Evolutionary conservation across 495 filamentous ascomycete genomes (phyloP).

Genomic region (Podospora anserina): DNA sequence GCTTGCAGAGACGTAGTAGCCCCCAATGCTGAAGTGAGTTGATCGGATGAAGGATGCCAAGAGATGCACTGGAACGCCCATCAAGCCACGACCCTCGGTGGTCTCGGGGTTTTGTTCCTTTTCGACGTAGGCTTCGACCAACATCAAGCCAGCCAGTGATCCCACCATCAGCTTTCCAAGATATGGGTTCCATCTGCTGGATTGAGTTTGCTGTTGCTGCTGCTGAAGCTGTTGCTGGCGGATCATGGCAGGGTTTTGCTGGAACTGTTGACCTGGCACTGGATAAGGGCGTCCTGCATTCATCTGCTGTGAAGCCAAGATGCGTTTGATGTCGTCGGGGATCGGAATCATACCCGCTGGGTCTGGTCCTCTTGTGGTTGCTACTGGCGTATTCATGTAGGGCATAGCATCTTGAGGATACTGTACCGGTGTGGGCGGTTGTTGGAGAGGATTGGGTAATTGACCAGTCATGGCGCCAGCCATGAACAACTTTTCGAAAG

Average conservation of each 20-base stretch:
- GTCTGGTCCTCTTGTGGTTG: slow-evolving; percentile 31
- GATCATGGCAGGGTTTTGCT: slow-evolving; percentile 36
- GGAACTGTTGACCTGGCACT: slow-evolving; percentile 40
- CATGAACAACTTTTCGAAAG: slow-evolving; percentile 66
- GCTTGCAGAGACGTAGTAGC: slow-evolving; percentile 42
- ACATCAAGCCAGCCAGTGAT: slow-evolving; percentile 85
- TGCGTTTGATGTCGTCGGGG: slow-evolving; percentile 71
- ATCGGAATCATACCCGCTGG: slow-evolving; percentile 72
- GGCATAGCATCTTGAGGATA: slow-evolving; percentile 30
- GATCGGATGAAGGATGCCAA: slow-evolving; percentile 43
- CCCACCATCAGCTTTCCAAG: slow-evolving; percentile 84
- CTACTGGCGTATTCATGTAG: slow-evolving; percentile 36
- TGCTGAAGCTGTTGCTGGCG: slow-evolving; percentile 48
- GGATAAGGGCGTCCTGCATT: slow-evolving; percentile 45
- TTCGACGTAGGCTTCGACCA: slow-evolving; percentile 70
- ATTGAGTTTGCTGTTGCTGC: slow-evolving; percentile 43
- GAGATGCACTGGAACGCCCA: slow-evolving; percentile 60
- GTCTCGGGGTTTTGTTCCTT: slow-evolving; percentile 54
- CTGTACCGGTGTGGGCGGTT: slow-evolving; percentile 47
- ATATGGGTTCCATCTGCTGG: slow-evolving; percentile 47
- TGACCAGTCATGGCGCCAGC: slow-evolving; percentile 53
- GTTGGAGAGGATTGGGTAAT: slow-evolving; percentile 45
- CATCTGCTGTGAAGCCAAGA: slow-evolving; percentile 51
- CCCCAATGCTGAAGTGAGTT: slow-evolving; percentile 45
- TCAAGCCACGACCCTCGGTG: slow-evolving; percentile 65